A percentile compares a stretch with the other conserved stretches of the same genome.
These are phyloP conservation scores for Pseudogymnoascus sp. DNA, from an alignment of 2,329 filamentous ascomycete species.

Conservation along the genomic window DNA sequence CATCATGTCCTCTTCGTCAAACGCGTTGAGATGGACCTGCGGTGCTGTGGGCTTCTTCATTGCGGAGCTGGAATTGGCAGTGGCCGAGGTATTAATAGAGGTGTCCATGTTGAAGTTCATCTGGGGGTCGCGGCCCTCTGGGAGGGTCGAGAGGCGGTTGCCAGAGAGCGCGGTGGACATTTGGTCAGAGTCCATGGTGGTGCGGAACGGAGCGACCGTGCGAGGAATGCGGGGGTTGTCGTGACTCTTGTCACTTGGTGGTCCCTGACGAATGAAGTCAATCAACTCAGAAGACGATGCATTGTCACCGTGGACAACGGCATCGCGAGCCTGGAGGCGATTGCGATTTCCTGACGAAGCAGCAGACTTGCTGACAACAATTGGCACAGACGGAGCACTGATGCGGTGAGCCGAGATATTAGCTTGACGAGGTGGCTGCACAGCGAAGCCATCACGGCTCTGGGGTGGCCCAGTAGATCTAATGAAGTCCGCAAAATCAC, in stretches of 20 bases:
- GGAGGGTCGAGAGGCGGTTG: conserved; percentile 48
- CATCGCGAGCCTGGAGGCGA: conserved; percentile 65
- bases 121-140: conserved; percentile 45
- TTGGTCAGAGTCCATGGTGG: conserved; percentile 80
- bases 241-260: conserved; percentile 48
- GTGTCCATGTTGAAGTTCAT: conserved; percentile 31
- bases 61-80: conserved; percentile 65
- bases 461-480: conserved; percentile 70
- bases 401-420: conserved; percentile 25
- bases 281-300: conserved; percentile 70
- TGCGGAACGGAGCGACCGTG: conserved; percentile 76
- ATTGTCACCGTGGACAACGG: conserved; percentile 56
- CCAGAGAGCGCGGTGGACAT: conserved; percentile 49
- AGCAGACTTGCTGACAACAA: conserved; percentile 20
- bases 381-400: conserved; percentile 15
- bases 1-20: conserved; percentile 36
- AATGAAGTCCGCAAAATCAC: conserved; percentile 85
- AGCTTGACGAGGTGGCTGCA: conserved; percentile 20
- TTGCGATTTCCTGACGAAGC: conserved; percentile 37
- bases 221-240: conserved; percentile 68
- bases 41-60: conserved; percentile 37
- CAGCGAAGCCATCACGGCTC: conserved; percentile 28
- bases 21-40: conserved; percentile 26
- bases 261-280: conserved; percentile 88
- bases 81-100: conserved; percentile 49